Conservation (phyloP, 2,329 filamentous ascomycete genomes). For the Fusarium nanum region DNA sequence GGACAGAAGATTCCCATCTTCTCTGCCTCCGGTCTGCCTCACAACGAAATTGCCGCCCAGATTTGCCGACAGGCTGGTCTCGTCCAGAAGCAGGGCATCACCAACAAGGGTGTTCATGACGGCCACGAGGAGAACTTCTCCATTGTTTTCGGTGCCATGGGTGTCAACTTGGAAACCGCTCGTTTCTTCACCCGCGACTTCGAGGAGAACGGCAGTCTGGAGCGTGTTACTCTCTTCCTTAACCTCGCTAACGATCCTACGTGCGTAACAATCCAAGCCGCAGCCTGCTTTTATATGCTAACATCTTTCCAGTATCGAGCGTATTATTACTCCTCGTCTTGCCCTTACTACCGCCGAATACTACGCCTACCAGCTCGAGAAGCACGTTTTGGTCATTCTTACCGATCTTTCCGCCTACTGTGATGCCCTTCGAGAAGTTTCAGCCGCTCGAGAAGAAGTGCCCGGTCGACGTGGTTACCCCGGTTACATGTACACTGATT, state of each 20-base stretch:
- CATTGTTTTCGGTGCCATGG: conserved; percentile 99
- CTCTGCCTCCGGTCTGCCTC: conserved; percentile 96
- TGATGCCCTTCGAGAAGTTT: conserved; percentile 98
- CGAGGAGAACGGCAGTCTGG: conserved; percentile 98
- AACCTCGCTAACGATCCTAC: conserved; percentile 99
- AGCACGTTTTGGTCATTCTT: conserved; percentile 98
- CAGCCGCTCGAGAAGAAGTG: conserved; percentile 97
- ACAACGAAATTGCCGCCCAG: conserved; percentile 99
- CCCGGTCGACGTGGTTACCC: conserved; percentile 99
- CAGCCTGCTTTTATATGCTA: conserved; percentile 1
- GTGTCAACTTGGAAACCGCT: conserved; percentile 99
- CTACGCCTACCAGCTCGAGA: conserved; percentile 99
- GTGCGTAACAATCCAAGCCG: conserved; percentile 64
- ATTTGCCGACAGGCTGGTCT: conserved; percentile 97
- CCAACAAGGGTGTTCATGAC: conserved; percentile 95
- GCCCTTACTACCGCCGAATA: conserved; percentile 98
- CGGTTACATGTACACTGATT: conserved; percentile 99
- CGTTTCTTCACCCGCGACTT: conserved; percentile 99
- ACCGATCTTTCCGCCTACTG: conserved; percentile 98
- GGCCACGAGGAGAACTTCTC: conserved; percentile 99
- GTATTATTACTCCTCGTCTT: conserved; percentile 99
- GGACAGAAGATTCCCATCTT: conserved; percentile 99
- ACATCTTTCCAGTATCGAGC: conserved; percentile 80
- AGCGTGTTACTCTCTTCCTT: conserved; percentile 96
- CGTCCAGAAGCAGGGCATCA: conserved; percentile 80